A percentile compares a stretch with the other conserved stretches of the same genome.
Conservation (phyloP, 2,329 filamentous ascomycete species). For the Tolypocladium ovalisporum region DNA sequence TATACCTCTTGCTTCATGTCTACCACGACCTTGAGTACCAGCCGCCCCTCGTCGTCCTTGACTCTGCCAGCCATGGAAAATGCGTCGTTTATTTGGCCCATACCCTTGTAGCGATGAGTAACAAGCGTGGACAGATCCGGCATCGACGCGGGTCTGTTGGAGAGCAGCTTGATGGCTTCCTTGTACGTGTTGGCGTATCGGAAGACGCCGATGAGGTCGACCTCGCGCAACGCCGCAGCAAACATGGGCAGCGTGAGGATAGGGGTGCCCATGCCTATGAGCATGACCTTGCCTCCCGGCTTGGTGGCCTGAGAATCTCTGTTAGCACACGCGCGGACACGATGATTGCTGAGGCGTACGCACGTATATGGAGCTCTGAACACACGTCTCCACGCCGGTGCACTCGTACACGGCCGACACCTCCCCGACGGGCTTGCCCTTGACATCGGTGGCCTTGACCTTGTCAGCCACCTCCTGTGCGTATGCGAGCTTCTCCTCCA, state of each 20-base stretch:
- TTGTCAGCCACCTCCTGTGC: constrained; percentile 37
- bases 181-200: constrained; percentile 68
- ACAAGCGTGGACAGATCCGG: constrained; percentile 58
- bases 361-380: constrained; percentile 64
- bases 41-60: constrained; percentile 55
- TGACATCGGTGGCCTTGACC: constrained; percentile 24
- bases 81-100: constrained; percentile 52
- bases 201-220: constrained; percentile 62
- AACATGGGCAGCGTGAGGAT: constrained; percentile 60
- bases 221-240: constrained; percentile 56
- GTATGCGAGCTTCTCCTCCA: constrained; percentile 42
- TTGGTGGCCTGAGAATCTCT: constrained; percentile 36
- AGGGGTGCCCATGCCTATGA: constrained; percentile 64
- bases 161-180: constrained; percentile 37
- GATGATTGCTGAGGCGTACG: constrained; percentile 9
- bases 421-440: constrained; percentile 43
- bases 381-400: constrained; percentile 66
- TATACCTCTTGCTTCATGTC: constrained; percentile 24
- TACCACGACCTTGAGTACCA: constrained; percentile 67
- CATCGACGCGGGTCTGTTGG: constrained; percentile 37
- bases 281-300: constrained; percentile 57
- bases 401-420: constrained; percentile 65
- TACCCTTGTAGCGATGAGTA: constrained; percentile 57
- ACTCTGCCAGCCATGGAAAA: constrained; percentile 64
- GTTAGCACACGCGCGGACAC: not conserved